phyloP scores from a whole-genome alignment of 352 stramenopile species.

The Pythium grandisporangium region DNA sequence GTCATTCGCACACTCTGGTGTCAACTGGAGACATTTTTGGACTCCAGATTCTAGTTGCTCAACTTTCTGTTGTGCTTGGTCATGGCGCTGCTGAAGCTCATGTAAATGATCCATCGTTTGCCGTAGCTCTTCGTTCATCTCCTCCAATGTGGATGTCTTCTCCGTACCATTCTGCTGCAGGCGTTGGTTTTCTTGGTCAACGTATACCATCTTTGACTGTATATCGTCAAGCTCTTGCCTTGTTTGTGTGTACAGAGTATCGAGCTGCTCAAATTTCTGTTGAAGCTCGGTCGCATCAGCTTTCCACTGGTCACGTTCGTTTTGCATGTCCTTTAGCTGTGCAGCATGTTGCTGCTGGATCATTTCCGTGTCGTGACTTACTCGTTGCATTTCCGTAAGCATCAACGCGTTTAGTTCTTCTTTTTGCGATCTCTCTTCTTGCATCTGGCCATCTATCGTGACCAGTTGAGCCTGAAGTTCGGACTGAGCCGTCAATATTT shows the following conservation, averaged over 20 bases:
- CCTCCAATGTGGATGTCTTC: constrained; percentile 40
- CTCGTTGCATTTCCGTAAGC: constrained; percentile 31
- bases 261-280: constrained; percentile 8
- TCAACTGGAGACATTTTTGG: constrained; percentile 20
- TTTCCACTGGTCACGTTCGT: constrained; percentile 16
- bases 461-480: constrained; percentile 32
- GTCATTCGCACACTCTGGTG: constrained; percentile 6
- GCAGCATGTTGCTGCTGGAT: constrained; percentile 16
- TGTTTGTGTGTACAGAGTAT: constrained; percentile 7
- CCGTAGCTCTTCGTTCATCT: constrained; percentile 48
- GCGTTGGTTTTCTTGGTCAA: constrained; percentile 28
- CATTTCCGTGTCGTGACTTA: constrained; percentile 23
- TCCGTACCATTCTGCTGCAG: constrained; percentile 34
- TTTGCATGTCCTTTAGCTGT: constrained; percentile 16
- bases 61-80: constrained; percentile 25
- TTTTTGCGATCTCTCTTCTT: constrained; percentile 48
- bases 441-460: constrained; percentile 12
- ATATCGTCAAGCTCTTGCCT: constrained; percentile 22
- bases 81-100: constrained; percentile 13
- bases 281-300: constrained; percentile 7
- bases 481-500: constrained; percentile 18
- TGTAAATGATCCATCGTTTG: constrained; percentile 24
- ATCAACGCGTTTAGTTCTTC: constrained; percentile 59
- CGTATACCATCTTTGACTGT: constrained; percentile 17
- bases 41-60: constrained; percentile 16